Percentiles rank a stretch among this genome's conserved stretches.
These are phyloP conservation scores for Solanum chilense DNA, from an alignment of 257 asterid genomes.

Conservation along the genomic window DNA sequence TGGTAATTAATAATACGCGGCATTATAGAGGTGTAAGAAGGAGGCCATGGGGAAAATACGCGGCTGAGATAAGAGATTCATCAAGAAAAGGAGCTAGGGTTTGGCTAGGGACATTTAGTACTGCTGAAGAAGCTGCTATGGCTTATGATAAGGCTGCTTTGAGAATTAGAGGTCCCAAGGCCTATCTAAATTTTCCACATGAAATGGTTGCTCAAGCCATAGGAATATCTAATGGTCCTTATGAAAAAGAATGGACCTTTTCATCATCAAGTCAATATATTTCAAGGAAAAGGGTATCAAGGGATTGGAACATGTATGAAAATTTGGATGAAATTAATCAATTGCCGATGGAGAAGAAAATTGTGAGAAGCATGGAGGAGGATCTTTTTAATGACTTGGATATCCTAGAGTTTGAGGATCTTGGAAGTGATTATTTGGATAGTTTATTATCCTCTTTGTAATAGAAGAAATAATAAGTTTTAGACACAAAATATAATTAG, in stretches of 20 bases:
- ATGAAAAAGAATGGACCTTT: background rate
- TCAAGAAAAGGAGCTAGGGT: slow-evolving; percentile 52
- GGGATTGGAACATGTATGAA: slow-evolving; percentile 8
- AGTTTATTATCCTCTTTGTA: slow-evolving; percentile 26
- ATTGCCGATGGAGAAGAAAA: slow-evolving; percentile 11
- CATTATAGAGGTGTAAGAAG: slow-evolving; percentile 66
- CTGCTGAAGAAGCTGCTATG: slow-evolving; percentile 78
- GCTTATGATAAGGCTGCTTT: slow-evolving; percentile 72
- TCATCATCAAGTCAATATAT: background rate
- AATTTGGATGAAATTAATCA: background rate
- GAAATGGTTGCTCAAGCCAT: slow-evolving; percentile 17
- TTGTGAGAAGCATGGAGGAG: slow-evolving; percentile 8
- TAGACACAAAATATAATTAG: background rate
- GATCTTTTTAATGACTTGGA: background rate
- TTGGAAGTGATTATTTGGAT: slow-evolving; percentile 52
- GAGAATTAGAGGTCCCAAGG: slow-evolving; percentile 54
- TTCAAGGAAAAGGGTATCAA: slow-evolving; percentile 10
- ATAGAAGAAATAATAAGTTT: background rate
- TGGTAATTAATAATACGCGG: background rate
- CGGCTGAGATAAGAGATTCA: slow-evolving; percentile 75
- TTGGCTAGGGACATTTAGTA: slow-evolving; percentile 72
- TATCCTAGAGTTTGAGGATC: slow-evolving; percentile 45
- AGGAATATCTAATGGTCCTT: slow-evolving; percentile 6
- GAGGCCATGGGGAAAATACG: slow-evolving; percentile 81
- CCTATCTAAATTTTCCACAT: slow-evolving; percentile 52